phyloP scores from a whole-genome alignment of 345 rosid species.

The Raphanus raphanistrum region DNA sequence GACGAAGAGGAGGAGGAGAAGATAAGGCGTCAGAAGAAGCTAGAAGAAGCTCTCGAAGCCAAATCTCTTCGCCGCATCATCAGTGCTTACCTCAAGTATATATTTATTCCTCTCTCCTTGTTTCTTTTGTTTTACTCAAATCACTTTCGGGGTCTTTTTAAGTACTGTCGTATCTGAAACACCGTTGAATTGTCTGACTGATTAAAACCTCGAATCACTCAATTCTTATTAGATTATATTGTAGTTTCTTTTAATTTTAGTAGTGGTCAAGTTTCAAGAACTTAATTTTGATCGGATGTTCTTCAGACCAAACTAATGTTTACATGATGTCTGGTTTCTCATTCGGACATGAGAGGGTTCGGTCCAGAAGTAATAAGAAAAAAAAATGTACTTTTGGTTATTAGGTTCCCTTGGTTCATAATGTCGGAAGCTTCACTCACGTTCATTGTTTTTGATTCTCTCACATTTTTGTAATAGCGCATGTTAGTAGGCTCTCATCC shows the following conservation, averaged over 20 bases:
- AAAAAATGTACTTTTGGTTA: background rate
- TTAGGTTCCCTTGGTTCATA: background rate
- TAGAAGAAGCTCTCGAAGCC: conserved; percentile 93
- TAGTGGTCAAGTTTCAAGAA: background rate
- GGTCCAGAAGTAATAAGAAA: background rate
- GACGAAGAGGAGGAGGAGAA: conserved; percentile 64
- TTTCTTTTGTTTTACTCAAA: background rate
- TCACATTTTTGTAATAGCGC: background rate
- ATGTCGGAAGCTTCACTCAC: background rate
- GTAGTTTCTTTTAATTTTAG: background rate
- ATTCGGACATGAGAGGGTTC: background rate
- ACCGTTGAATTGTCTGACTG: background rate
- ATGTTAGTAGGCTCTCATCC: background rate
- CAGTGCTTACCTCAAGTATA: conserved; percentile 93
- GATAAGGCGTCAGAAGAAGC: conserved; percentile 45
- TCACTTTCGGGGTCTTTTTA: background rate
- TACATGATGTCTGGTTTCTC: background rate
- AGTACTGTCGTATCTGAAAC: background rate
- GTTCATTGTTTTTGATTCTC: background rate
- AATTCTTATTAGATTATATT: too few relatives aligned
- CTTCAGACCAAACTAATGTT: background rate
- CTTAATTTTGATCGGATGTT: background rate
- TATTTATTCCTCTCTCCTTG: background rate
- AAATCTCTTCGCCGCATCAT: conserved; percentile 93
- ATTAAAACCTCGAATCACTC: too few relatives aligned